Evolutionary conservation across 192 early-diverging fungal genomes (phyloP), one percentile per base, ranked within the genome.

Genomic region (Phycomyces nitens): DNA sequence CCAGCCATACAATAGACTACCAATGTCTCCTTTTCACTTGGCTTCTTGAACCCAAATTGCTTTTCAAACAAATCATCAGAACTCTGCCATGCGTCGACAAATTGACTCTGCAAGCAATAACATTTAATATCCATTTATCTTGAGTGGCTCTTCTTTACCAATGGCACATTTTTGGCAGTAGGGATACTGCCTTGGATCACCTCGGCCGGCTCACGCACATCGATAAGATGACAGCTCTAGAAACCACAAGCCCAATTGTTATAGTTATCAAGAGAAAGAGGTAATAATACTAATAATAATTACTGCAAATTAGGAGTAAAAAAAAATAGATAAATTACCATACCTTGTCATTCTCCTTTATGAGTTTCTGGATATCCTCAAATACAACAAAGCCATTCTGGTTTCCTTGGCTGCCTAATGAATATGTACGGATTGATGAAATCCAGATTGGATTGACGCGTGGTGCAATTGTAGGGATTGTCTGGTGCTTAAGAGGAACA

Each of bases 1-100:
- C 88, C 88, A 16, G 80, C 81, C 66, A 82, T 78, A 72, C 88
- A 90, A 66, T 90, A 90, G 55, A 90, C 81, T 15, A 85, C 70
- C 53, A 82, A 76, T 27, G 68, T 71, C 0, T 70, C 67, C 9
- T 56, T 62, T 47, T 44, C 21, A 12, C 20, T 20, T 11, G 86
- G 86, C 66, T 87, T 84, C 24, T 82, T 77, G 57, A 87, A 82
- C 20, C 88, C 81, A 68, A 64, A 71, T 27, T 44, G 39, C 22
- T 71, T 52, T 60, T 76, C 47, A 53, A 76, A 76, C 11, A 62
- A 65, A 10, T 51, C 40, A n/a, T 68, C 60, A 23, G 65, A 54
- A 23, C 47, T 21, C 22, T 24, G 16, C 49, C 58, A 68, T 21
- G 72, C 72, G 38, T 53, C 58, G 2, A 53, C 59, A 52, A 68